Conservation (phyloP, 2,329 filamentous ascomycete genomes). For the Microsporum ferrugineum region DNA sequence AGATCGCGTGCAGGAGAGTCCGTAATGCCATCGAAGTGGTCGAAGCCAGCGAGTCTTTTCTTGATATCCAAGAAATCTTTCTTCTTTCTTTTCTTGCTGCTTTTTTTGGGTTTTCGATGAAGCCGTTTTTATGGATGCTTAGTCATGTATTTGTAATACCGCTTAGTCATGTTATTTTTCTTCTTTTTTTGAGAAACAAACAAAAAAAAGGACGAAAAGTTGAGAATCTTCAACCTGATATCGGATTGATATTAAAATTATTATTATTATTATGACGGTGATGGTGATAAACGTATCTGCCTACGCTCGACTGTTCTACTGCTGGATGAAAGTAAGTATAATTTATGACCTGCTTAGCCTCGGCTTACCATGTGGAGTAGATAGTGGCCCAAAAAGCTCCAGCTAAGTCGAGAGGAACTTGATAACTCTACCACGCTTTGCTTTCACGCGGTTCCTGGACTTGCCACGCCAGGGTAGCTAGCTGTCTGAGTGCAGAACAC, state of each 20-base stretch:
- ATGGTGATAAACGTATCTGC: neutral
- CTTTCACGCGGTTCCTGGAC: neutral
- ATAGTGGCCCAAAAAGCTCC: neutral
- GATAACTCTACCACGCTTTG: neutral
- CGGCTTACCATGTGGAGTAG: neutral
- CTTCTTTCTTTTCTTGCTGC: too few relatives aligned
- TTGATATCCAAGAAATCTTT: too few relatives aligned
- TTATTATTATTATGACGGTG: neutral
- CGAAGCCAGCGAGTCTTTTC: neutral
- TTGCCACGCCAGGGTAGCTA: neutral
- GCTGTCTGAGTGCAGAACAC: neutral
- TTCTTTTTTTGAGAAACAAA: neutral
- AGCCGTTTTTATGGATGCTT: neutral
- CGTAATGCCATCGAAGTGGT: neutral
- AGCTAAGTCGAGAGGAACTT: neutral
- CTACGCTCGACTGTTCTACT: neutral
- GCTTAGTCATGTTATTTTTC: neutral
- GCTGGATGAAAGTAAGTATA: neutral
- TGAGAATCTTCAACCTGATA: too few relatives aligned
- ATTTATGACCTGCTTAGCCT: neutral
- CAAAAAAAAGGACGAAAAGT: too few relatives aligned
- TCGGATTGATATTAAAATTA: too few relatives aligned
- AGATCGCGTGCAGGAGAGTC: neutral
- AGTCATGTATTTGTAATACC: neutral
- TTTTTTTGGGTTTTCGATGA: neutral